Evolutionary conservation across 768 basidiomycete species (phyloP), one percentile per base, ranked within the genome.

Genomic region (Lepiota brunneoincarnata): DNA sequence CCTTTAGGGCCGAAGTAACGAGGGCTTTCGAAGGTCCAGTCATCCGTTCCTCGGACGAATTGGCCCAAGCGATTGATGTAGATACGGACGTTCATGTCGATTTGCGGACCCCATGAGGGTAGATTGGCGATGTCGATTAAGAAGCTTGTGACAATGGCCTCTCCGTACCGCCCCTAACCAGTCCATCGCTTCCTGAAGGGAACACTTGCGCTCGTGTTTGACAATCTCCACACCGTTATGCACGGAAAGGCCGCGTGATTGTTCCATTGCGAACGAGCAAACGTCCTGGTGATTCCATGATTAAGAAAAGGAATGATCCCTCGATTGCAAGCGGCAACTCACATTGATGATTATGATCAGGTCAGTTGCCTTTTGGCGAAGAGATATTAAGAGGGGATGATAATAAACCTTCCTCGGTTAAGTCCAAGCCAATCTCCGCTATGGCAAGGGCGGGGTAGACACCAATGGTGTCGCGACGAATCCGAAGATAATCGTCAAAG

Each of bases 391-490:
- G 41, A 70, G 60, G 1, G 80, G 78, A 64, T 85, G 76, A n/a
- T 73, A 69, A 55, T 78, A 69, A 55, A 83, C 77, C 49, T n/a
- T 79, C 72, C 20, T 82, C 76, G 0, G 82, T 80, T 20, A 86
- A 62, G 58, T 82, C 75, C 35, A 84, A 72, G 2, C 78, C 78
- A 51, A 82, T 81, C 59, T 86, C 82, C 53, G 78, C 77, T 3
- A 82, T 67, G 14, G 74, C 74, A 55, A 79, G 77, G 47, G 77
- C 72, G 0, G 80, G 76, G 52, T 77, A 77, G 59, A 73, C 77
- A 7, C 76, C 82, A 50, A 75, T 78, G 10, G 80, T 82, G 48
- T 81, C 74, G 26, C 83, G 74, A 42, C 84, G 74, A 40, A 83
- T 68, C 12, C 65, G 56, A 51, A 84, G 72, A 63, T 83, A 86